Conservation (phyloP, 2,329 filamentous ascomycete species). For the Pestalotiopsis sp. region DNA sequence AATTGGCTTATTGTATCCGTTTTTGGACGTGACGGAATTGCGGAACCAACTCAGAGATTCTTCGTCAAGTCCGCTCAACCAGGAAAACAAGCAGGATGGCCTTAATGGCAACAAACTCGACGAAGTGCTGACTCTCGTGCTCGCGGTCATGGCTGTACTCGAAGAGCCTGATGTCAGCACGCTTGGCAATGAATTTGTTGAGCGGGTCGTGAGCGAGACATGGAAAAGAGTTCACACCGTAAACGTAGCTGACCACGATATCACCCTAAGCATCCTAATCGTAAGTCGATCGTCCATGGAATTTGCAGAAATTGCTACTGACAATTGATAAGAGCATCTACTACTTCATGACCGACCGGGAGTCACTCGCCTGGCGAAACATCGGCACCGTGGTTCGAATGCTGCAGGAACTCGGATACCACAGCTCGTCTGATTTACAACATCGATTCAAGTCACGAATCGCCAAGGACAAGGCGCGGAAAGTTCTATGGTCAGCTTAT, state of each 20-base stretch:
- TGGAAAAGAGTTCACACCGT: neutral
- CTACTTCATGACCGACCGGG: constrained; percentile 9
- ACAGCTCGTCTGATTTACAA: constrained; percentile 33
- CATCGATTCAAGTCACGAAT: constrained; percentile 12
- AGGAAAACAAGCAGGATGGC: neutral
- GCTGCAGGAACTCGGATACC: constrained; percentile 7
- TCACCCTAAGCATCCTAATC: neutral
- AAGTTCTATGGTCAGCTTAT: constrained; percentile 7
- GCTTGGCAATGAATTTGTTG: neutral
- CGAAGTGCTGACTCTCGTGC: constrained; percentile 2
- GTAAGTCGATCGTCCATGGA: neutral
- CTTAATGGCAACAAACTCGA: neutral
- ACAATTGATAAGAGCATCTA: constrained; percentile 6
- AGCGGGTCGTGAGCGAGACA: neutral
- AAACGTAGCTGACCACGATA: neutral
- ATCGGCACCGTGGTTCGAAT: constrained; percentile 5
- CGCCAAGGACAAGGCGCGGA: neutral
- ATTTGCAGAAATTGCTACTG: neutral
- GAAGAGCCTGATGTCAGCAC: constrained; percentile 4
- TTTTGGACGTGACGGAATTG: neutral
- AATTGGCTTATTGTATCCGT: constrained; percentile 7
- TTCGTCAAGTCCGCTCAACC: neutral
- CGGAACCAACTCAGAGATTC: neutral
- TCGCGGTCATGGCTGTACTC: constrained; percentile 1
- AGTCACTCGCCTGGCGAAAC: constrained; percentile 7